phyloP scores from a whole-genome alignment of 306 rosid species.

The Glycine soja region DNA sequence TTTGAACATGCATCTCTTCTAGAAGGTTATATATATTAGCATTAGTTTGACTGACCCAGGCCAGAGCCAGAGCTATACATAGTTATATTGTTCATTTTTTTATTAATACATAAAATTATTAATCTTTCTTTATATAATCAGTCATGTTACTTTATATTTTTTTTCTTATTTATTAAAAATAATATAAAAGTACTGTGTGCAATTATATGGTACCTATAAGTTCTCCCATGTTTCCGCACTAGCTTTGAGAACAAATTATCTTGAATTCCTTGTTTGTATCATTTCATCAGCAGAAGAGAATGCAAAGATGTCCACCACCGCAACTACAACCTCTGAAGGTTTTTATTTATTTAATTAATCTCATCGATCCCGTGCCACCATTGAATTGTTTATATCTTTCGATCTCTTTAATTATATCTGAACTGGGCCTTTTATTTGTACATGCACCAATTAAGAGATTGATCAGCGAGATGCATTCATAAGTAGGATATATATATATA shows the following conservation, averaged over 20 bases:
- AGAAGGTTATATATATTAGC: conserved; percentile 38
- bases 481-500: too few species aligned
- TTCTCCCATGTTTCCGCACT: not conserved
- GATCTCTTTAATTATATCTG: too few species aligned
- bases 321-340: conserved; percentile 45
- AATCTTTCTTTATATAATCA: not conserved
- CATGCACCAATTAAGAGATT: too few species aligned
- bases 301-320: conserved; percentile 37
- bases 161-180: not conserved
- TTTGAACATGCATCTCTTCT: not conserved
- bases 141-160: not conserved
- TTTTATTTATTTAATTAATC: not conserved
- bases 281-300: not conserved
- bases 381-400: too few species aligned
- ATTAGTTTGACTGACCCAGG: conserved; percentile 18
- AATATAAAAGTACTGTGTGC: not conserved
- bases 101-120: too few species aligned
- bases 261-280: not conserved
- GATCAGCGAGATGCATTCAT: too few species aligned
- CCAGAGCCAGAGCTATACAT: not conserved
- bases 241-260: not conserved
- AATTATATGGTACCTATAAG: not conserved
- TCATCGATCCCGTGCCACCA: not conserved
- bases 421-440: too few species aligned
- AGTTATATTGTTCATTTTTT: not conserved